phyloP scores from a whole-genome alignment of 2,329 filamentous ascomycete genomes.

The Botrytis tulipae region DNA sequence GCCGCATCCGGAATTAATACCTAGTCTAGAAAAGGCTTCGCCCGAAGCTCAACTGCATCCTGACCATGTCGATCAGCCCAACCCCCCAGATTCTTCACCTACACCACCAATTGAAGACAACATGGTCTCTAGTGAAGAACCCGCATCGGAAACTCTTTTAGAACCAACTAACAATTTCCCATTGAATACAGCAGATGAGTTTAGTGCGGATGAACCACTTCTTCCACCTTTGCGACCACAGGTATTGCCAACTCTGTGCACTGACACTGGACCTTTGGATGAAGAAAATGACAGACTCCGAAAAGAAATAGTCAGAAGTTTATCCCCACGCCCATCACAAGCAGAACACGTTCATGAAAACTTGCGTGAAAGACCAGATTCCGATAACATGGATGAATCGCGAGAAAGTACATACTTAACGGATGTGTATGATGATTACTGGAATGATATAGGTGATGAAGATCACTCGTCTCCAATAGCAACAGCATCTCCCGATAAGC shows the following conservation, averaged over 20 bases:
- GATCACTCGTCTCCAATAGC: slow-evolving; percentile 14
- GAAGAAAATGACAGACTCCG: slow-evolving; percentile 70
- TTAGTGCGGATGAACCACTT: background rate
- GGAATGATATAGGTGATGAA: slow-evolving; percentile 50
- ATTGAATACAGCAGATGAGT: background rate
- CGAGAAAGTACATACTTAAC: slow-evolving; percentile 64
- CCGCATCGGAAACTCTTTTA: background rate
- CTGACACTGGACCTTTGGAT: slow-evolving; percentile 29
- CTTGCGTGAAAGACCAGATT: slow-evolving; percentile 8
- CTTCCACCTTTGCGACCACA: slow-evolving; percentile 22
- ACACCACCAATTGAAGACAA: slow-evolving; percentile 48
- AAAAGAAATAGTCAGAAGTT: slow-evolving; percentile 71
- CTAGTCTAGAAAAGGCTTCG: slow-evolving; percentile 28
- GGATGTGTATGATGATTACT: slow-evolving; percentile 67
- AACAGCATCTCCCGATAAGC: background rate
- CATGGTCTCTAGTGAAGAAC: background rate
- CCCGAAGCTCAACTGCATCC: slow-evolving; percentile 31
- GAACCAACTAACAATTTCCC: background rate
- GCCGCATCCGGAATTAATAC: slow-evolving; percentile 32
- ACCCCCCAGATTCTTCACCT: slow-evolving; percentile 42
- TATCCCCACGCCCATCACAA: slow-evolving; percentile 51
- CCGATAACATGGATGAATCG: slow-evolving; percentile 19
- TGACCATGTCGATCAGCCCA: slow-evolving; percentile 34
- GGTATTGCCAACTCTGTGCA: slow-evolving; percentile 28
- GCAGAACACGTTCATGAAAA: slow-evolving; percentile 23